phyloP scores from a whole-genome alignment of 805 yeast genomes.

The Candida ipomoeae region DNA sequence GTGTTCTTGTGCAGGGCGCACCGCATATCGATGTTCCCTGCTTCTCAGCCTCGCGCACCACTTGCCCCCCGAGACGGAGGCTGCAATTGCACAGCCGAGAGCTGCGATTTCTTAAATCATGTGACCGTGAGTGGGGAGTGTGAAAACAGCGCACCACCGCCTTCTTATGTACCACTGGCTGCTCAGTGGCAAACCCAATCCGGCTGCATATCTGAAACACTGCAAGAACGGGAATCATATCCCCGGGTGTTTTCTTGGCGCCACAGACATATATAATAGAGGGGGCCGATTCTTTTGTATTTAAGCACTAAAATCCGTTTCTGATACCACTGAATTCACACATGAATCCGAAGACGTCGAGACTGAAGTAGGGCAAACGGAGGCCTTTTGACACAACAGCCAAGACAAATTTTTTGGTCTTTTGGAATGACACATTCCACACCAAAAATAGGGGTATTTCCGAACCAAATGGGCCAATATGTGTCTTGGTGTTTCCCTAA shows the following conservation, averaged over 20 bases:
- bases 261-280: neutral
- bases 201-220: conserved; percentile 4
- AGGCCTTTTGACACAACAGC: too few species aligned
- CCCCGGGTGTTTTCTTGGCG: neutral
- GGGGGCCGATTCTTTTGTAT: too few species aligned
- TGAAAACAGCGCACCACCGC: neutral
- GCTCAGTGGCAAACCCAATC: conserved; percentile 1
- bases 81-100: neutral
- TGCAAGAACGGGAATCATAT: neutral
- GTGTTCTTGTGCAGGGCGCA: neutral
- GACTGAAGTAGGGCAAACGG: too few species aligned
- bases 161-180: neutral
- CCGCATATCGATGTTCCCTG: neutral
- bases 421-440: neutral
- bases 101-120: neutral
- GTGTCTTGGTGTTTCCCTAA: neutral
- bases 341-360: too few species aligned
- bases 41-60: conserved; percentile 4
- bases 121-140: neutral
- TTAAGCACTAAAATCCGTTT: too few species aligned
- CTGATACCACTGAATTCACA: too few species aligned
- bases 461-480: too few species aligned
- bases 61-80: neutral
- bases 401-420: too few species aligned
- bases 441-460: neutral